Base-by-base conservation (phyloP, 1,284 basidiomycete genomes). In the Leccinum fallax region DNA sequence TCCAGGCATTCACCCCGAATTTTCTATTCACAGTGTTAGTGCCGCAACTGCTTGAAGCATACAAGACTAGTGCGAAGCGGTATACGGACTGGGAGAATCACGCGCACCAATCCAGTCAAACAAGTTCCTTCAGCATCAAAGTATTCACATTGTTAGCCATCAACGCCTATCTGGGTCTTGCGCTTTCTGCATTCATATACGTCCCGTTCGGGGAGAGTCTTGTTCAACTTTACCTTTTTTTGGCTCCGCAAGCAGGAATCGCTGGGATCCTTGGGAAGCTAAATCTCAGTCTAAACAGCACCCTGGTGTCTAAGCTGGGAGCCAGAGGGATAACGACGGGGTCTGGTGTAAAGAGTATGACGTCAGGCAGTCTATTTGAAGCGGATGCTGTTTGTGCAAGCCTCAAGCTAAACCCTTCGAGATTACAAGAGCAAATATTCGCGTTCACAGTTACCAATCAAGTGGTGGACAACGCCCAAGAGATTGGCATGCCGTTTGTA, bases 361-460 rank as follows among this genome's bases (percentile, higher is more conserved):
- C 59, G 21, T 40, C 67, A 46, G 67, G 70, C 57, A 77, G 62
- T 67, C 86, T 74, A 34, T 67, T 86, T 82, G 81, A 90, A 69
- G 74, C 81, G 55, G 83, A 85, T 72, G 73, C 72, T 30, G 65
- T 69, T 10, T 81, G 74, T 61, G 85, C 84, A 32, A 78, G 81
- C 53, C 75, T 78, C 62, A 90, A 87, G 72, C 76, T 91, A 21
- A 86, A 88, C 67, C 82, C 85, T 63, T 80, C 83, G 72, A 82
- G 96, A 58, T 82, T 99, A 65, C 87, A 92, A 75, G 88, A 91
- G 55, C 95, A 98, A 81, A 90, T 99, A 82, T 98, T 98, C 74
- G 95, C 97, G 13, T 94, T 92, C 74, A 92, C 89, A 38, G 94
- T 98, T 3, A 98, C 97, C 19, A 94, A 93, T 70, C 97, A 98